These are phyloP conservation scores for Pythium guiyangense DNA, from an alignment of 352 stramenopile species.

Conservation along the genomic window DNA sequence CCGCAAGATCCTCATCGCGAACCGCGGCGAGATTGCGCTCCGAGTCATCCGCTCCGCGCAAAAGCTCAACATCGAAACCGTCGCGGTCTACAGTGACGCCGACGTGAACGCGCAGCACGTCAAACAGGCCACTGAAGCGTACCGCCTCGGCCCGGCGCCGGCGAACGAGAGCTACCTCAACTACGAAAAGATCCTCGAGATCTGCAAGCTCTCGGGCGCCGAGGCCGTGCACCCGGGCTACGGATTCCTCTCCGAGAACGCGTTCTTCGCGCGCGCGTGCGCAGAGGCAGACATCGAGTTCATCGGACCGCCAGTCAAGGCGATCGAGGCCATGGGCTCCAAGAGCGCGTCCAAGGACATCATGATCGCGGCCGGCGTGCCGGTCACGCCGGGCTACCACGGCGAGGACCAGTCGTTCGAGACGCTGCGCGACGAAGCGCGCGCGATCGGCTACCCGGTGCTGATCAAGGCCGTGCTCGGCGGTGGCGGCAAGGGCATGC, in stretches of 20 bases:
- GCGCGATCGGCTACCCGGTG: conserved; percentile 89
- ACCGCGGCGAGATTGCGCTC: conserved; percentile 89
- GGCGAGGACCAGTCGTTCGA: conserved; percentile 85
- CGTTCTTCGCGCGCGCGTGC: conserved; percentile 65
- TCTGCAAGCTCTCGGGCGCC: conserved; percentile 53
- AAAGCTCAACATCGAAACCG: conserved; percentile 87
- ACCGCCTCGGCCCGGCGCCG: conserved; percentile 59
- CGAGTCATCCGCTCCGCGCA: conserved; percentile 83
- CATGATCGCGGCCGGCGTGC: conserved; percentile 84
- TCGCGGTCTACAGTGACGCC: conserved; percentile 88
- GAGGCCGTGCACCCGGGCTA: conserved; percentile 89
- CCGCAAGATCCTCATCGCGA: conserved; percentile 90
- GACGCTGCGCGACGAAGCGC: conserved; percentile 67
- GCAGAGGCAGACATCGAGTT: conserved; percentile 82
- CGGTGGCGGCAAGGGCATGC: conserved; percentile 91
- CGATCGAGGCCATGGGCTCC: conserved; percentile 90
- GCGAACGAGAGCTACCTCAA: conserved; percentile 78
- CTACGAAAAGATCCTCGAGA: conserved; percentile 70
- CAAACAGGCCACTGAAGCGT: conserved; percentile 66
- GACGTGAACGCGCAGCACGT: conserved; percentile 80
- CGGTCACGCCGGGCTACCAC: conserved; percentile 89
- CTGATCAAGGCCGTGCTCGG: conserved; percentile 92
- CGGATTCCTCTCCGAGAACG: conserved; percentile 90
- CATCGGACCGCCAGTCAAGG: conserved; percentile 82
- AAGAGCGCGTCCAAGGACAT: conserved; percentile 93